These are phyloP conservation scores for Daldinia decipiens DNA, from an alignment of 495 filamentous ascomycete species.

Conservation along the genomic window DNA sequence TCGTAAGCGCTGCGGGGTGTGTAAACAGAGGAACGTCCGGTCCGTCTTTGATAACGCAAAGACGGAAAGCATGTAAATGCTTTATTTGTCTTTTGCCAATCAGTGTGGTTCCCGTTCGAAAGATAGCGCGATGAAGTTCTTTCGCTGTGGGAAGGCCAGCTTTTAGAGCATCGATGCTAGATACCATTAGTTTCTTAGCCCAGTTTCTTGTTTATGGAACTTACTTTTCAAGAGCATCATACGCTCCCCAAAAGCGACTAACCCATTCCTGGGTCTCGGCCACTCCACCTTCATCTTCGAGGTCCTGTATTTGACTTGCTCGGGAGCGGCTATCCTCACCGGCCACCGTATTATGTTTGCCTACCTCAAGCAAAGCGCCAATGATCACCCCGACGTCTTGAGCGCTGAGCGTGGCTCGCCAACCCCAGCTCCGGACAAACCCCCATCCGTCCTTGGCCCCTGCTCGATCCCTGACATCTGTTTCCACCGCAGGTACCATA, in stretches of 20 bases:
- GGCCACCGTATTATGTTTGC: constrained; percentile 59
- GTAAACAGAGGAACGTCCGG: constrained; percentile 89
- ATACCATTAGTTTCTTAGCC: constrained; percentile 57
- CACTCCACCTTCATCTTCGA: constrained; percentile 55
- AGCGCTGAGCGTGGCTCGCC: constrained; percentile 92
- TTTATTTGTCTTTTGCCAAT: constrained; percentile 94
- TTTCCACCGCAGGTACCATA: constrained; percentile 77
- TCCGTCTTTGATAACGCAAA: constrained; percentile 95
- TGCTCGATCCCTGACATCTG: constrained; percentile 64
- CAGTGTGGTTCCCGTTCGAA: constrained; percentile 88
- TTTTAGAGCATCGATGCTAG: constrained; percentile 77
- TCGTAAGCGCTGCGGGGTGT: constrained; percentile 90
- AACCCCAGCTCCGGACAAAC: constrained; percentile 97
- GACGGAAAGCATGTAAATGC: constrained; percentile 89
- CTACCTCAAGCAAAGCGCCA: constrained; percentile 91
- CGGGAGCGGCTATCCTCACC: constrained; percentile 47
- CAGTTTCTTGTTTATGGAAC: constrained; percentile 39
- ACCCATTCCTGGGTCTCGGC: constrained; percentile 73
- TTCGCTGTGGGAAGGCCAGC: constrained; percentile 83
- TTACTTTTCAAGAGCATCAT: constrained; percentile 85
- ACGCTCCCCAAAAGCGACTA: constrained; percentile 88
- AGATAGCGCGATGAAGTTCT: constrained; percentile 89
- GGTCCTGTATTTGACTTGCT: constrained; percentile 53
- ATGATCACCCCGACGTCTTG: constrained; percentile 91
- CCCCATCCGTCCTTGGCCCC: constrained; percentile 89